Evolutionary conservation across 2,329 filamentous ascomycete species (phyloP), one percentile per base, ranked within the genome.

Genomic region (Claviceps purpurea): DNA sequence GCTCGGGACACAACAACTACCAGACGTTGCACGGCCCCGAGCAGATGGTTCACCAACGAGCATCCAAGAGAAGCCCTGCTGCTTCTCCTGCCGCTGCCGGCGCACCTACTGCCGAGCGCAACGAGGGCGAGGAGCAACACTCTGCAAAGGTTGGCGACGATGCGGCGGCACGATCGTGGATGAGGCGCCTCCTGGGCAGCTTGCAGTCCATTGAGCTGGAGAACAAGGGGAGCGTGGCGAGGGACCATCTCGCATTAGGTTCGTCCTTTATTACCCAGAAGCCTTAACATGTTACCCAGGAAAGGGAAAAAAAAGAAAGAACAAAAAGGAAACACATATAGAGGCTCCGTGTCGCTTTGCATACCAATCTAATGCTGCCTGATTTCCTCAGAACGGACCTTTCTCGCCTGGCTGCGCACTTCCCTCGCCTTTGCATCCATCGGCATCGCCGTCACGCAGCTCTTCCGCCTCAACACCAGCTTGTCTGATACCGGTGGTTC

Each of bases 191-290:
- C 41, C 58, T 73, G 24, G 68, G 64, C 7, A 67, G 72, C 53
- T 74, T 83, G 50, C 73, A 71, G 60, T 79, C 78, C 5, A 76
- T 93, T 50, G 87, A 91, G 70, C 68, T 93, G 55, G 87, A 93
- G 66, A 93, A 93, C 62, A 91, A 89, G 67, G 87, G 87, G 41
- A 88, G 84, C 62, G 87, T 91, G 41, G 87, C 87, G 11, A 74
- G 87, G 61, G 87, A 93, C 66, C 87, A 93, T 69, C 71, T 93
- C 52, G 87, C 87, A 22, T 70, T 93, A 48, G 86, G 86, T 90
- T 69, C 50, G 70, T 50, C 13, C n/a, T 7, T 40, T 40, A 7
- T 40, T 16, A 26, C 26, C 7, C 26, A 26, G 26, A 26, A 26
- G 26, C 26, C 26, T 20, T 20, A 3, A 20, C 20, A 20, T 26